Evolutionary conservation across 2,329 filamentous ascomycete species (phyloP), one percentile per base, ranked within the genome.

Genomic region (Fusarium globosum): DNA sequence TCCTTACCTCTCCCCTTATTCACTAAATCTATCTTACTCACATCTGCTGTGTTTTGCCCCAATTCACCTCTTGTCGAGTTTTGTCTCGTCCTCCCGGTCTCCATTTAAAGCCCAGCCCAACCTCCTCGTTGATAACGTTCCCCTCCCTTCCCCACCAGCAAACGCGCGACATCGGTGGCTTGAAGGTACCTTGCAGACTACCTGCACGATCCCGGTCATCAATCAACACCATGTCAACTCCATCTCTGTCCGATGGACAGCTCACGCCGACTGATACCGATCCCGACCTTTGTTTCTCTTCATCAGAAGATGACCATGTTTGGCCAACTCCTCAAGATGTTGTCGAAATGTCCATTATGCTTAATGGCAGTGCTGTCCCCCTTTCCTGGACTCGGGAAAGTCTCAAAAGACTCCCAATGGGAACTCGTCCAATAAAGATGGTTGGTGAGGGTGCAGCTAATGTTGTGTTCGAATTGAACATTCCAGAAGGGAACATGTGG

Each of bases 391-490:
- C 73, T 60, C 76, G 75, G 41, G 69, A 73, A 45, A 59, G 71
- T 15, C 68, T 83, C 62, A 82, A 79, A 69, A 76, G 76, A 26
- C 79, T 84, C 11, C 82, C 82, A 33, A 71, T 68, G 49, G 81
- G 81, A 36, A 79, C 80, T 43, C 80, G 76, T 33, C 80, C 82
- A 20, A 71, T 82, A 57, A 79, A 81, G 59, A 83, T 89, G 65
- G 81, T 90, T 28, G 88, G 87, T 33, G 93, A 96, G 81, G 94
- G 93, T 30, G 91, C 92, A 30, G 93, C 94, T 60, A 96, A 96
- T 80, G 88, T 92, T 58, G 91, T 95, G 71, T 95, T 93, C 78
- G 87, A 87, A 74, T 86, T 93, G 63, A 83, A 84, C 51, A 68
- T 86, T 26, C 81, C 83, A 9, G 76, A 81, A 65, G 76, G 76